Conservation (phyloP, 148 eudicot genomes). For the Rheum nobile region DNA sequence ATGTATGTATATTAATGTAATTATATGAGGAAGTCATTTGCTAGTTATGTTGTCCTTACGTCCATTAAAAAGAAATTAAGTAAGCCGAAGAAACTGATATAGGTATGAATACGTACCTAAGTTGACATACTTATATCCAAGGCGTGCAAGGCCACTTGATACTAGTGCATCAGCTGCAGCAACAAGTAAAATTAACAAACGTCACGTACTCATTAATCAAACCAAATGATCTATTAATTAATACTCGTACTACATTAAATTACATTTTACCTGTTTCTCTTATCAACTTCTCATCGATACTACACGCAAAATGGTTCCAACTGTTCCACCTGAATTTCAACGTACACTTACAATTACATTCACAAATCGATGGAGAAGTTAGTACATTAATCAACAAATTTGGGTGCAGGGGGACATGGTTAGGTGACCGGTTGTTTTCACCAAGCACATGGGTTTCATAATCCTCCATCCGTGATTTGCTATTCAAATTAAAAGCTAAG, state of each 20-base stretch:
- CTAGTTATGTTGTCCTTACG: background rate
- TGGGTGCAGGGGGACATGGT: too few relatives aligned
- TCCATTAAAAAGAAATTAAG: background rate
- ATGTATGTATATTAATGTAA: too few relatives aligned
- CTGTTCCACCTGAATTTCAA: slow-evolving; percentile 10
- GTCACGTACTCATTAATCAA: background rate
- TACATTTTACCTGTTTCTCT: slow-evolving; percentile 8
- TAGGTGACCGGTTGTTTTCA: too few relatives aligned
- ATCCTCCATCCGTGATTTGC: too few relatives aligned
- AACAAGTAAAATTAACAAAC: background rate
- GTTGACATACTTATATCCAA: slow-evolving; percentile 10
- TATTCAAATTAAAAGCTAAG: too few relatives aligned
- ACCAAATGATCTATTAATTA: background rate
- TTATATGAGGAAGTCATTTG: background rate
- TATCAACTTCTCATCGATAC: slow-evolving; percentile 2
- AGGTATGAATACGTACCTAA: background rate
- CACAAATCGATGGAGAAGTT: too few relatives aligned
- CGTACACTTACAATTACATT: background rate
- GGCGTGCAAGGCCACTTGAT: slow-evolving; percentile 5
- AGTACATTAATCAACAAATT: too few relatives aligned
- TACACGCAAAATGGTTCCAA: slow-evolving; percentile 14
- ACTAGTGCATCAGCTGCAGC: slow-evolving; percentile 13
- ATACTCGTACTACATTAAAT: background rate
- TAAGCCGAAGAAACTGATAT: too few relatives aligned
- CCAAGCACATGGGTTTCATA: too few relatives aligned